These are phyloP conservation scores for Torulaspora franciscae DNA, from an alignment of 805 yeast genomes.

Conservation along the genomic window DNA sequence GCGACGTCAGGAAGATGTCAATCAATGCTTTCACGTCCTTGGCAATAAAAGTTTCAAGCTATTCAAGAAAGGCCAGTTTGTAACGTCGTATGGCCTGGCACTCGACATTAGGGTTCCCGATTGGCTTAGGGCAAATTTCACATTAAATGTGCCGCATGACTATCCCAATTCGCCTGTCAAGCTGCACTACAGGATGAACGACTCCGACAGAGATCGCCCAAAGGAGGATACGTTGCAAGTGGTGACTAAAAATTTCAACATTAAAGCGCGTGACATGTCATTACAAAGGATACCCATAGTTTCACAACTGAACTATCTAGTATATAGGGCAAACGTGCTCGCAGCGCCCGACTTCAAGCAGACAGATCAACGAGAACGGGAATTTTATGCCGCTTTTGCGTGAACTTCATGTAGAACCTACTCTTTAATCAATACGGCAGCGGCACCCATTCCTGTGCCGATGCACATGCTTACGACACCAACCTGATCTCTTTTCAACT, in stretches of 20 bases:
- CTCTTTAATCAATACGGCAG: slow-evolving; percentile 78
- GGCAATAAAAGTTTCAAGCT: slow-evolving; percentile 20
- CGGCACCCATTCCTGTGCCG: slow-evolving; percentile 99
- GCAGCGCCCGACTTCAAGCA: slow-evolving; percentile 14
- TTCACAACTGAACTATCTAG: slow-evolving; percentile 26
- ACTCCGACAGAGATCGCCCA: background rate
- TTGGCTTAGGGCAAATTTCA: slow-evolving; percentile 10
- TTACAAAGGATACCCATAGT: slow-evolving; percentile 16
- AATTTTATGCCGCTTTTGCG: slow-evolving; percentile 15
- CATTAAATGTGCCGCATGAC: slow-evolving; percentile 22
- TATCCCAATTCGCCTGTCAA: slow-evolving; percentile 27
- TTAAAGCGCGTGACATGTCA: slow-evolving; percentile 16
- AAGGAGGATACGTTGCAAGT: slow-evolving; percentile 9
- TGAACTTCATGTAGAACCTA: slow-evolving; percentile 30
- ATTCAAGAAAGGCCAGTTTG: slow-evolving; percentile 21
- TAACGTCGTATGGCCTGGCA: slow-evolving; percentile 22
- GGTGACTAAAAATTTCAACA: slow-evolving; percentile 24
- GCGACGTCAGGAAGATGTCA: slow-evolving; percentile 19
- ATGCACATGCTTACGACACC: slow-evolving; percentile 96
- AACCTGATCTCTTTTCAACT: slow-evolving; percentile 70
- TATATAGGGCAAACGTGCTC: slow-evolving; percentile 18
- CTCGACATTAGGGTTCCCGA: slow-evolving; percentile 7
- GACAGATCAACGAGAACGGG: slow-evolving; percentile 15
- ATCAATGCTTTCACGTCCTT: slow-evolving; percentile 19
- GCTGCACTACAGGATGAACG: slow-evolving; percentile 10